Base-by-base conservation (phyloP, 371 early-diverging fungal species). In the Phascolomyces articulosus region DNA sequence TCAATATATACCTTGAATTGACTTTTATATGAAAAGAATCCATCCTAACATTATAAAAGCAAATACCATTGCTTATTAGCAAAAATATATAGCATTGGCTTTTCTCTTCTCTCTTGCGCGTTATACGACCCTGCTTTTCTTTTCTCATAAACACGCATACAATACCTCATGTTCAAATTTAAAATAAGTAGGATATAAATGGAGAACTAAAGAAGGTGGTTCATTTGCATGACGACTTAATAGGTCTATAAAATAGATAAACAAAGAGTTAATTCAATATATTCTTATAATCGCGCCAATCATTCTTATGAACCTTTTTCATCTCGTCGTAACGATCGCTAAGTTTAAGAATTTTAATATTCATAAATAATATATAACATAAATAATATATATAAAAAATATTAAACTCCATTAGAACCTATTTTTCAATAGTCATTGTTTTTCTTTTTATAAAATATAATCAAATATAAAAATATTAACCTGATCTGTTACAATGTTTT, bases 1-100 rank as follows among this genome's bases (percentile, higher is more conserved):
- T n/a, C n/a, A n/a, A n/a, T n/a, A n/a, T n/a, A n/a, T n/a, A 82
- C 87, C 74, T 87, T 85, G 75, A 87, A 85, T 41, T 84, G 87
- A 62, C 85, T 85, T 41, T 85, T 85, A 68, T 85, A 87, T 18
- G 84, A 78, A 63, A 87, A 87, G 73, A 87, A 85, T 13, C 85
- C 87, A 64, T 85, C 85, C 83, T 86, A 70, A 15, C 51, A 44
- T 27, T 13, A 62, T 57, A 27, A 23, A 15, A 34, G 29, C 11
- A 29, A 21, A n/a, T 34, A 34, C 11, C n/a, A n/a, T n/a, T n/a
- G n/a, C n/a, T n/a, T n/a, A n/a, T n/a, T n/a, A n/a, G n/a, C n/a
- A n/a, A n/a, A 34, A 9, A 34, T 34, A 34, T 9, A 34, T 34
- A 2, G 11, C 34, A 9, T 34, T 34, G 0, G 3, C 31, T 31